These are phyloP conservation scores for Boletus rex-veris DNA, from an alignment of 768 basidiomycete genomes.

Conservation along the genomic window DNA sequence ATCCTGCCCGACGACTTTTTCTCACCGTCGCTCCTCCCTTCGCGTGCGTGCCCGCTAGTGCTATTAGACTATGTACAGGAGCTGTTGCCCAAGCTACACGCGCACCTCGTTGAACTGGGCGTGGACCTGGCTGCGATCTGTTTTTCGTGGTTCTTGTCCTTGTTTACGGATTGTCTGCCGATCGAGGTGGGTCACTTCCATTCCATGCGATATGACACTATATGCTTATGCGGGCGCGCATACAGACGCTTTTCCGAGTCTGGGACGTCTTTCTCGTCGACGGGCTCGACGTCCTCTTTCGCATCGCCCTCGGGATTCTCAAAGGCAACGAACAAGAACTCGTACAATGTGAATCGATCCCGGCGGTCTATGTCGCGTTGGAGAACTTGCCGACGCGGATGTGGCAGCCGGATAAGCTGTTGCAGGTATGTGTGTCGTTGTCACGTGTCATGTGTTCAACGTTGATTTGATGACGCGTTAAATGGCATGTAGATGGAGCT, in stretches of 20 bases:
- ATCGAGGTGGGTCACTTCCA: conserved; percentile 63
- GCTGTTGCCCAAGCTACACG: conserved; percentile 65
- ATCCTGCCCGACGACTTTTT: conserved; percentile 93
- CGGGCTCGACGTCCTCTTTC: conserved; percentile 86
- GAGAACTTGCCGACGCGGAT: conserved; percentile 88
- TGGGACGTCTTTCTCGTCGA: conserved; percentile 97
- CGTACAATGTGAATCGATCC: conserved; percentile 76
- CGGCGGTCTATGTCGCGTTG: conserved; percentile 84
- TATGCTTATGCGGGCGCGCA: not conserved
- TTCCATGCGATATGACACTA: not conserved
- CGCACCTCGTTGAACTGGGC: conserved; percentile 73
- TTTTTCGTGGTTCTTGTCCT: conserved; percentile 96
- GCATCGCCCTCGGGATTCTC: conserved; percentile 85
- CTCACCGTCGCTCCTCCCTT: conserved; percentile 86
- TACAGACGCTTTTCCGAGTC: conserved; percentile 85
- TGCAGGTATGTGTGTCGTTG: conserved; percentile 55
- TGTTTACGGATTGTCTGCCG: conserved; percentile 95
- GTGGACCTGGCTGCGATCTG: conserved; percentile 93
- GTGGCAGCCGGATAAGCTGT: conserved; percentile 89
- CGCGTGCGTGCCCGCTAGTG: conserved; percentile 90
- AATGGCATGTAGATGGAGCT: conserved; percentile 43
- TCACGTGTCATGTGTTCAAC: not conserved
- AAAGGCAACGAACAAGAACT: conserved; percentile 82
- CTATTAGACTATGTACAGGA: conserved; percentile 85
- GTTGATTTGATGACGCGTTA: not conserved